Evolutionary conservation across 1,284 basidiomycete genomes (phyloP).

Genomic region (Mycocalia duriaeana): DNA sequence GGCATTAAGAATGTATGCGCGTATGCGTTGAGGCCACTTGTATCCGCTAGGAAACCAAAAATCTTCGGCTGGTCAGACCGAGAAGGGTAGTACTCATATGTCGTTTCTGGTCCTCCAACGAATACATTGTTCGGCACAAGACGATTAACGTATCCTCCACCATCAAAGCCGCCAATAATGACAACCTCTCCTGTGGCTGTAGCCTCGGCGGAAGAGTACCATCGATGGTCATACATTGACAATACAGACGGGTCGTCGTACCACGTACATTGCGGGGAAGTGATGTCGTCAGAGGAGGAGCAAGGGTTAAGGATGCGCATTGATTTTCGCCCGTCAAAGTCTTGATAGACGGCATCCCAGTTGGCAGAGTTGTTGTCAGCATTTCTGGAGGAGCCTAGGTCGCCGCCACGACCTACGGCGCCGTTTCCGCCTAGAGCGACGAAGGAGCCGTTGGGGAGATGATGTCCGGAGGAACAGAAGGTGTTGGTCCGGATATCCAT

Average conservation of each 20-base stretch:
- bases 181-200: constrained; percentile 65
- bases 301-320: constrained; percentile 80
- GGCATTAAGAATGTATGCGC: constrained; percentile 83
- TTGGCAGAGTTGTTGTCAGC: constrained; percentile 39
- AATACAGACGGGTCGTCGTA: constrained; percentile 65
- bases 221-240: constrained; percentile 74
- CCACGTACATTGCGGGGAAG: constrained; percentile 65
- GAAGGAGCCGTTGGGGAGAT: constrained; percentile 60
- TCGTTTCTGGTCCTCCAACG: constrained; percentile 64
- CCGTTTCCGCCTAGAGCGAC: constrained; percentile 72
- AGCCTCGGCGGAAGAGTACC: constrained; percentile 86
- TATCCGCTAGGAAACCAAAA: constrained; percentile 77
- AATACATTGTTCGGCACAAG: constrained; percentile 67
- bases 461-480: constrained; percentile 79
- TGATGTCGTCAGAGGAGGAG: constrained; percentile 45
- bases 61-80: constrained; percentile 49
- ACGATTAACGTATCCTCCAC: constrained; percentile 86
- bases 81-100: constrained; percentile 80
- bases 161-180: constrained; percentile 77
- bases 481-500: constrained; percentile 79
- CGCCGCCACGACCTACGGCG: constrained; percentile 73
- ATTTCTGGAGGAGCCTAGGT: constrained; percentile 46
- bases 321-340: constrained; percentile 61
- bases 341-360: constrained; percentile 58
- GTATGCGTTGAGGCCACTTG: constrained; percentile 88